These are phyloP conservation scores for Cladophialophora exuberans DNA, from an alignment of 2,329 filamentous ascomycete species.

Conservation along the genomic window DNA sequence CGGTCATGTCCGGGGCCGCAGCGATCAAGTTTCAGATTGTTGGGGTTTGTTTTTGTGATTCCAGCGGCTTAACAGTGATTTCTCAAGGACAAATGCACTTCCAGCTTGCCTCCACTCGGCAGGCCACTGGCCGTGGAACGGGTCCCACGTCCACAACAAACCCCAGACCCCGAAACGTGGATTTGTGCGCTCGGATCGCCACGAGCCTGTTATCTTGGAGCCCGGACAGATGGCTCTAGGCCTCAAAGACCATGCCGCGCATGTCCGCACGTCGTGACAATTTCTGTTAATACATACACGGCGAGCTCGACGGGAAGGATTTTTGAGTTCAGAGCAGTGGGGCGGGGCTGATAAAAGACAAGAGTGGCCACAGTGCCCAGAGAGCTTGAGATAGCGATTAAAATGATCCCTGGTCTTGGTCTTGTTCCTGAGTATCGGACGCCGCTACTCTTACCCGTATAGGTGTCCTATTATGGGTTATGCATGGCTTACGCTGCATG, in stretches of 20 bases:
- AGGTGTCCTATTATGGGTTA: no score
- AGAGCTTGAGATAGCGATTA: slow-evolving; percentile 1
- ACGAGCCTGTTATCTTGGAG: slow-evolving; percentile 12
- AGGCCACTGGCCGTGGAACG: no score
- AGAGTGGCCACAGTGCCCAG: not conserved
- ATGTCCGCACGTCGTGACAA: slow-evolving; percentile 7
- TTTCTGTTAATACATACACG: slow-evolving; percentile 5
- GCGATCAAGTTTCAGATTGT: no score
- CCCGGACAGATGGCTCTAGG: not conserved
- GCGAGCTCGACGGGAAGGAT: not conserved
- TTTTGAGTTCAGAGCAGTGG: slow-evolving; percentile 6
- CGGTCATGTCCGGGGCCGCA: slow-evolving; percentile 8
- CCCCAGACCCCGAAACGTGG: slow-evolving; percentile 1
- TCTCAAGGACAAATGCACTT: no score
- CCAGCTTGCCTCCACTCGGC: no score
- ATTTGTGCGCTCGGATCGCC: slow-evolving; percentile 12
- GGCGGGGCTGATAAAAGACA: not conserved
- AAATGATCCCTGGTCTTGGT: no score
- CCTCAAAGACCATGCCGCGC: slow-evolving; percentile 5
- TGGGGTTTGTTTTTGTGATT: no score
- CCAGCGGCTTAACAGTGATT: no score
- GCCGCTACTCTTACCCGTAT: no score
- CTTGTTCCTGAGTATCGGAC: no score
- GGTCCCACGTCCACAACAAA: no score
- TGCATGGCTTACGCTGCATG: no score